Evolutionary conservation across 805 yeast species (phyloP).

Genomic region (Pichia exigua): DNA sequence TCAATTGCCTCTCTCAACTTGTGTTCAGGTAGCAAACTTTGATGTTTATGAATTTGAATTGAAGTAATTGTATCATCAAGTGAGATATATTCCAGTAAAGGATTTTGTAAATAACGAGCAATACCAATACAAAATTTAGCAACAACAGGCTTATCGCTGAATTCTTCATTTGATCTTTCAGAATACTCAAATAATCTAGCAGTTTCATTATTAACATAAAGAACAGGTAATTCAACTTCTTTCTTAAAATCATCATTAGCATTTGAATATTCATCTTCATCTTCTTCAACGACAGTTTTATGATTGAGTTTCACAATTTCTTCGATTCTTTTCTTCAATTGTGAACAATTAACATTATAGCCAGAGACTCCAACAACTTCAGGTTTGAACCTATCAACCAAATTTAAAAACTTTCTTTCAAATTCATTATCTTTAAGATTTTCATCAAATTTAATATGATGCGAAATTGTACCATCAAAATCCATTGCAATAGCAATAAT

Average conservation of each 20-base stretch:
- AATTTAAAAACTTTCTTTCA: constrained; percentile 50
- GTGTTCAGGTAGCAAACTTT: constrained; percentile 60
- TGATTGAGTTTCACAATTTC: constrained; percentile 47
- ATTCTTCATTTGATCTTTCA: constrained; percentile 63
- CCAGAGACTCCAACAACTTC: constrained; percentile 91
- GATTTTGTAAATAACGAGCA: constrained; percentile 88
- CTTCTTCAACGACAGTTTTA: constrained; percentile 43
- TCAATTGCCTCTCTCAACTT: constrained; percentile 59
- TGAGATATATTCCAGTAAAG: constrained; percentile 82
- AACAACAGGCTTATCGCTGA: constrained; percentile 74
- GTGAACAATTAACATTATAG: constrained; percentile 64
- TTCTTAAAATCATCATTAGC: constrained; percentile 26
- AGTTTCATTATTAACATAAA: constrained; percentile 89
- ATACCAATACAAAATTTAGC: constrained; percentile 80
- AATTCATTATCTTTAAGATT: constrained; percentile 62
- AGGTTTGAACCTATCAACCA: constrained; percentile 62
- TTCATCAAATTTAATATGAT: constrained; percentile 69
- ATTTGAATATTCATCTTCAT: constrained; percentile 25
- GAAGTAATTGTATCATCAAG: constrained; percentile 68
- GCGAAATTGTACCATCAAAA: constrained; percentile 72
- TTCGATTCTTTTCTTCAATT: constrained; percentile 47
- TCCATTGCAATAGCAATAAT: constrained; percentile 73
- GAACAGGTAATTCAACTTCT: constrained; percentile 43
- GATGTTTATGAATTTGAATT: constrained; percentile 59
- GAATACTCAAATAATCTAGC: constrained; percentile 85